Evolutionary conservation across 495 filamentous ascomycete genomes (phyloP).

Genomic region (Geoglossum glabrum): DNA sequence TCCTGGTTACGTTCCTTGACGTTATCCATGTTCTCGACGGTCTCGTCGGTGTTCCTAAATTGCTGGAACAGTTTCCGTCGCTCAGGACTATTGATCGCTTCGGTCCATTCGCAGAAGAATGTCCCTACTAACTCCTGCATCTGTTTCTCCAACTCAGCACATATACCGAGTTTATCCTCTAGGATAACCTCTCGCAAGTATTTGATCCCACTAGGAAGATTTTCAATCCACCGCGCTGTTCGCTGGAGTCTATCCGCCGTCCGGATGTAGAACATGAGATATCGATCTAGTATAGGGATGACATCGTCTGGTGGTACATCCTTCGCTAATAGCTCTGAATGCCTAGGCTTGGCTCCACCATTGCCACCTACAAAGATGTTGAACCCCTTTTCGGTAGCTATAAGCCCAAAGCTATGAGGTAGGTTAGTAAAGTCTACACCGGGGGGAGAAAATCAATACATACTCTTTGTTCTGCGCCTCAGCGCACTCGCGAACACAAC

Average conservation of each 20-base stretch:
- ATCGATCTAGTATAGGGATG: constrained; percentile 73
- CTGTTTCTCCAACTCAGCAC: constrained; percentile 65
- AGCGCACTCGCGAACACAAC: constrained; percentile 85
- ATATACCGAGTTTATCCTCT: constrained; percentile 78
- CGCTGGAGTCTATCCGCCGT: constrained; percentile 90
- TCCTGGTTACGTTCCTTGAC: constrained; percentile 55
- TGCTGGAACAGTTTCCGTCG: constrained; percentile 58
- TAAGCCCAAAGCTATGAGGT: constrained; percentile 59
- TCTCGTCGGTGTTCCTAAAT: constrained; percentile 71
- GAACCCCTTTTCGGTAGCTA: constrained; percentile 87
- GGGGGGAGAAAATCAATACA: constrained; percentile 10
- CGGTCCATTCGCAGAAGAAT: constrained; percentile 95
- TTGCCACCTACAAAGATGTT: constrained; percentile 92
- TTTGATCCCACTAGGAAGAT: constrained; percentile 64
- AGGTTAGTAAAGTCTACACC: constrained; percentile 4
- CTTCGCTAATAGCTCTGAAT: constrained; percentile 75
- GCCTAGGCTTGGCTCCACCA: constrained; percentile 71
- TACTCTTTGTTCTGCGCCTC: constrained; percentile 93
- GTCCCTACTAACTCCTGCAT: constrained; percentile 75
- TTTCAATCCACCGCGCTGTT: constrained; percentile 84
- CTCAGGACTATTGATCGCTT: constrained; percentile 51
- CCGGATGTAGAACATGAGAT: constrained; percentile 90
- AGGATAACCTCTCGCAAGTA: constrained; percentile 74
- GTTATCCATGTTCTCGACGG: constrained; percentile 46
- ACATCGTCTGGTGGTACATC: constrained; percentile 77